Conservation (phyloP, 2,329 filamentous ascomycete species). For the Aspergillus oerlinghausenensis region DNA sequence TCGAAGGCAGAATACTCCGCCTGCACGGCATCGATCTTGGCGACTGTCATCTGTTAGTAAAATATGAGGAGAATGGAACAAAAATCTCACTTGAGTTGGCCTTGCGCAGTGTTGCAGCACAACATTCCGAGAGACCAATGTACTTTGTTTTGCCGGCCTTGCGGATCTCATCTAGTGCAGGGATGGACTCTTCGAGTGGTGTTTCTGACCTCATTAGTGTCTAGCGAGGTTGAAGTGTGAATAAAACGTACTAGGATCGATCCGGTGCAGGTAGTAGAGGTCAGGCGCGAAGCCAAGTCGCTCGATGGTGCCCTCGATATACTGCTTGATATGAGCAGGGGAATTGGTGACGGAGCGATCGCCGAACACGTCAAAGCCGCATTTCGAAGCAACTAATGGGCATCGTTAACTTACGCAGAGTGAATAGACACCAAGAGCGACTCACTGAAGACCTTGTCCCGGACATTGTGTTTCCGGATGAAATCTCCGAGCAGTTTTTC, state of each 20-base stretch:
- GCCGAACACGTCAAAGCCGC: slow-evolving; percentile 40
- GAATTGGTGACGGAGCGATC: slow-evolving; percentile 41
- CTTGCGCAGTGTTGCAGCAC: slow-evolving; percentile 42
- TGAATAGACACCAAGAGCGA: neutral
- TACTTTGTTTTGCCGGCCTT: slow-evolving; percentile 47
- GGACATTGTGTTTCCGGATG: slow-evolving; percentile 48
- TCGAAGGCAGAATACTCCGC: slow-evolving; percentile 46
- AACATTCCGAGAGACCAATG: slow-evolving; percentile 47
- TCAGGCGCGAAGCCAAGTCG: slow-evolving; percentile 46
- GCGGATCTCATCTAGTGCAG: slow-evolving; percentile 44
- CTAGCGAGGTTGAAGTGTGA: rapidly evolving
- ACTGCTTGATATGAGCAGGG: slow-evolving; percentile 43
- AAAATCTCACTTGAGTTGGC: slow-evolving; percentile 40
- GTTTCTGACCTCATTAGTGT: slow-evolving; percentile 28
- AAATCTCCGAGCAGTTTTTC: slow-evolving; percentile 50
- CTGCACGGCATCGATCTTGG: slow-evolving; percentile 45
- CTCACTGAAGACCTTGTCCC: slow-evolving; percentile 48
- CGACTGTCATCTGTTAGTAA: slow-evolving; percentile 31
- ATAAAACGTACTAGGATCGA: slow-evolving; percentile 38
- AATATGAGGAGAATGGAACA: neutral
- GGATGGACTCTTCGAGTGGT: slow-evolving; percentile 45
- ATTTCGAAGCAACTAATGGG: slow-evolving; percentile 45
- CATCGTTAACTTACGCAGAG: neutral
- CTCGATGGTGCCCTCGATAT: slow-evolving; percentile 49
- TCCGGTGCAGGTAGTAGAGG: slow-evolving; percentile 44